Evolutionary conservation across 2,329 filamentous ascomycete genomes (phyloP).

Genomic region (Pleoardoris graminearum): DNA sequence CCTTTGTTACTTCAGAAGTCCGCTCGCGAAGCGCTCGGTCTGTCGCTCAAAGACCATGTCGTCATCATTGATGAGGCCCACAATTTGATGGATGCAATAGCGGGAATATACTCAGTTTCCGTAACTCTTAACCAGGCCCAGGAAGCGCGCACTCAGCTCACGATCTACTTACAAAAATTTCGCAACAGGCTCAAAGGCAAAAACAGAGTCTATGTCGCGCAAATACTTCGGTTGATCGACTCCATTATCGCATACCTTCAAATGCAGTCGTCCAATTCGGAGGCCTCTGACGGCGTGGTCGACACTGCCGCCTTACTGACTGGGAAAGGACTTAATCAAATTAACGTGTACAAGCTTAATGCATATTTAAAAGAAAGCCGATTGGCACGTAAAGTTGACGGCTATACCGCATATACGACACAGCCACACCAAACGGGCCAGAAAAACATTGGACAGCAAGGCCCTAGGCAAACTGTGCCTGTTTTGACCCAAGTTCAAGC

Average conservation of each 20-base stretch:
- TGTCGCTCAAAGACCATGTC: conserved; percentile 83
- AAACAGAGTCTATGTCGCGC: conserved; percentile 88
- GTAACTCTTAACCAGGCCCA: conserved; percentile 74
- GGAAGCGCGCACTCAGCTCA: conserved; percentile 73
- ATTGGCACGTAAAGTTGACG: conserved; percentile 90
- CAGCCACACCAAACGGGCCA: conserved; percentile 45
- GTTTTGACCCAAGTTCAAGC: conserved; percentile 65
- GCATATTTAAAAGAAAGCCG: conserved; percentile 90
- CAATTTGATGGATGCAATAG: conserved; percentile 94
- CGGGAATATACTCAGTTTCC: conserved; percentile 80
- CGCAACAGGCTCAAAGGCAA: conserved; percentile 86
- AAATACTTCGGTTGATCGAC: conserved; percentile 81
- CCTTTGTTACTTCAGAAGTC: conserved; percentile 84
- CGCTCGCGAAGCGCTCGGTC: conserved; percentile 82
- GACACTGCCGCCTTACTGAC: conserved; percentile 73
- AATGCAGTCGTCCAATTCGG: conserved; percentile 46
- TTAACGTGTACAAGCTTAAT: conserved; percentile 88
- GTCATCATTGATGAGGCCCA: conserved; percentile 98
- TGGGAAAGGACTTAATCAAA: conserved; percentile 88
- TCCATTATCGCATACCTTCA: conserved; percentile 73
- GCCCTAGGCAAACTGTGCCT: conserved; percentile 49
- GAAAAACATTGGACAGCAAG: conserved; percentile 11
- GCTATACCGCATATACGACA: conserved; percentile 71
- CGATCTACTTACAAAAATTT: conserved; percentile 82
- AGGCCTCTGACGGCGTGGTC: conserved; percentile 66